Percentiles rank a stretch among this genome's conserved stretches.
These are phyloP conservation scores for Endotrypanum monterogeii DNA, from an alignment of 208 protist species.

Conservation along the genomic window DNA sequence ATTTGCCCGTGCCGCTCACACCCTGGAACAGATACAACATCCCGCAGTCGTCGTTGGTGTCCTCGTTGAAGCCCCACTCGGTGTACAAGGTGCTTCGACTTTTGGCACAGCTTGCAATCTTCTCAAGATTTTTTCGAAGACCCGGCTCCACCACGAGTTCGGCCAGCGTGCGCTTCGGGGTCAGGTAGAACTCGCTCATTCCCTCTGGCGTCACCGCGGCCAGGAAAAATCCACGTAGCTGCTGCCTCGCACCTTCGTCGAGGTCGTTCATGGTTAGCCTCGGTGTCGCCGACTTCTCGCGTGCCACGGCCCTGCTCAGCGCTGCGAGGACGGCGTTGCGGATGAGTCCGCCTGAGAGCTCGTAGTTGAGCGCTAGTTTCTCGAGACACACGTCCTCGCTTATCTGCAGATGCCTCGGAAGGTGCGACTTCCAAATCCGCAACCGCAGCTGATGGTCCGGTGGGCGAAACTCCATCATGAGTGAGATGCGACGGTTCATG, in stretches of 20 bases:
- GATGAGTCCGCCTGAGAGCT: slow-evolving; percentile 91
- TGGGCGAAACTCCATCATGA: slow-evolving; percentile 91
- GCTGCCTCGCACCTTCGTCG: slow-evolving; percentile 75
- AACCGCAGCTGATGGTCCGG: slow-evolving; percentile 88
- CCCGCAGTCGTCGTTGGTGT: slow-evolving; percentile 37
- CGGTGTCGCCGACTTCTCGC: slow-evolving; percentile 66
- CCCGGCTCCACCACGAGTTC: slow-evolving; percentile 70
- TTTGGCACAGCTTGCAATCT: slow-evolving; percentile 70
- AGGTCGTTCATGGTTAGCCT: slow-evolving; percentile 74
- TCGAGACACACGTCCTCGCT: slow-evolving; percentile 71
- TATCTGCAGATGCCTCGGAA: slow-evolving; percentile 56
- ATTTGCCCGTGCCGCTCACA: slow-evolving; percentile 87
- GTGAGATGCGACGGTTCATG: slow-evolving; percentile 93
- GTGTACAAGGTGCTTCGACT: slow-evolving; percentile 85
- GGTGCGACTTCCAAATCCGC: slow-evolving; percentile 83
- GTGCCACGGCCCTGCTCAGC: slow-evolving; percentile 75
- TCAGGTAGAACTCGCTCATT: slow-evolving; percentile 65
- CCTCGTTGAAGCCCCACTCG: slow-evolving; percentile 88
- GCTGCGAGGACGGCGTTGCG: slow-evolving; percentile 92
- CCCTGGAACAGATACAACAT: slow-evolving; percentile 76
- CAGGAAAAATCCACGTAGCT: slow-evolving; percentile 90
- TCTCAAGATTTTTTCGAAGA: slow-evolving; percentile 48
- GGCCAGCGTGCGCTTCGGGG: slow-evolving; percentile 69
- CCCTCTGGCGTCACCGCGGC: slow-evolving; percentile 55
- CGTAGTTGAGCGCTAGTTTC: slow-evolving; percentile 82